Conservation (phyloP, 768 basidiomycete genomes). For the Termitomyces sp. region DNA sequence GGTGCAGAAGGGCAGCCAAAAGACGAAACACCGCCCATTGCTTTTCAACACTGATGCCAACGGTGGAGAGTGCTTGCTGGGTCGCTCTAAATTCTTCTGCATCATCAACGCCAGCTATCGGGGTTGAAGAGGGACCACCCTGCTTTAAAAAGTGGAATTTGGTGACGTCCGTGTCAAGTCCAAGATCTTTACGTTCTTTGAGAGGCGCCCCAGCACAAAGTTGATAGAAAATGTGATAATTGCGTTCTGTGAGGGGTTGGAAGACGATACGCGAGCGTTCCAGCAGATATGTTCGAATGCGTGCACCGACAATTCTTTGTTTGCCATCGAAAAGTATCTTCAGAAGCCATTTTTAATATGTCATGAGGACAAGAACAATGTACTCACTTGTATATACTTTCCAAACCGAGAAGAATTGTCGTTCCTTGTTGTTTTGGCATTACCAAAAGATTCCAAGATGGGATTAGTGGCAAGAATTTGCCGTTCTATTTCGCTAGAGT, state of each 20-base stretch:
- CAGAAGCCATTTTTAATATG: not conserved
- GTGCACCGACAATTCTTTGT: constrained; percentile 96
- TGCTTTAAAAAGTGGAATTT: constrained; percentile 93
- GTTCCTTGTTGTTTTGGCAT: constrained; percentile 98
- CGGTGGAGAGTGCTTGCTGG: constrained; percentile 92
- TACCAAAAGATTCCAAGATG: constrained; percentile 97
- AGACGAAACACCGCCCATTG: constrained; percentile 98
- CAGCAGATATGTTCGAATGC: constrained; percentile 97
- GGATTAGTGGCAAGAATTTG: constrained; percentile 99
- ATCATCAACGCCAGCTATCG: constrained; percentile 92
- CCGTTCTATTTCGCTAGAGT: constrained; percentile 90
- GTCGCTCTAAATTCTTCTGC: constrained; percentile 92
- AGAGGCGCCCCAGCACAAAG: constrained; percentile 94
- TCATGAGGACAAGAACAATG: not conserved
- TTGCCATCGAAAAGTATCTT: constrained; percentile 95
- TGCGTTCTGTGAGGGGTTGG: constrained; percentile 94
- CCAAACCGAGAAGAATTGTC: constrained; percentile 99
- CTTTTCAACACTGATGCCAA: constrained; percentile 95
- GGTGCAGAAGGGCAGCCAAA: constrained; percentile 87
- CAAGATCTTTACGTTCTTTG: constrained; percentile 93
- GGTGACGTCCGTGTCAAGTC: constrained; percentile 76
- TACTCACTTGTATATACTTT: constrained; percentile 93
- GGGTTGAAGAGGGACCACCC: constrained; percentile 82
- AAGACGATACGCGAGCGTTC: constrained; percentile 97
- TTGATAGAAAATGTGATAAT: constrained; percentile 99